Percentiles rank a stretch among this genome's conserved stretches.
Conservation (phyloP, 2,329 filamentous ascomycete genomes). For the Tolypocladium inflatum region DNA sequence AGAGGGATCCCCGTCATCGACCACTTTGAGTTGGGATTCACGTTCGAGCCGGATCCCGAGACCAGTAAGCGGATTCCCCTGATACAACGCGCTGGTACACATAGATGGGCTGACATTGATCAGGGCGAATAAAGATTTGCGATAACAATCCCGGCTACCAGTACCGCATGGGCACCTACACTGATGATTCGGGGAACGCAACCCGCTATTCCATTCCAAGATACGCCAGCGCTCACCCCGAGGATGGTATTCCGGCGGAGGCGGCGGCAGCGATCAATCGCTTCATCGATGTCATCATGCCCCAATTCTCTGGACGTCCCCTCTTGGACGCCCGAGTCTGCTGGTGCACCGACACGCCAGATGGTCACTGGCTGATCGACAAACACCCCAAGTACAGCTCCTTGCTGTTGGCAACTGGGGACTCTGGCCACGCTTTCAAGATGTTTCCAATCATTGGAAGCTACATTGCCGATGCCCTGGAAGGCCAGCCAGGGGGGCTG, state of each 20-base stretch:
- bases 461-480: slow-evolving; percentile 9
- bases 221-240: background rate
- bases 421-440: slow-evolving; percentile 17
- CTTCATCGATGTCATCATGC: background rate
- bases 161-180: background rate
- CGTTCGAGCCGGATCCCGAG: slow-evolving; percentile 6
- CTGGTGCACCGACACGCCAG: slow-evolving; percentile 16
- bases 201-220: background rate
- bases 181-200: background rate
- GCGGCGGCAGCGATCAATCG: background rate
- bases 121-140: background rate
- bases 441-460: slow-evolving; percentile 16
- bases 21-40: background rate
- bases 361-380: slow-evolving; percentile 15
- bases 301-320: slow-evolving; percentile 13
- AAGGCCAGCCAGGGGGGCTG: background rate
- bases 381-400: slow-evolving; percentile 8
- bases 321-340: slow-evolving; percentile 12
- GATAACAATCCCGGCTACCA: background rate
- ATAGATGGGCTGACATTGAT: background rate
- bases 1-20: background rate
- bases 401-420: slow-evolving; percentile 12
- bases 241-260: background rate
- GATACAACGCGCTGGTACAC: background rate
- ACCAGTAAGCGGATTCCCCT: background rate